phyloP scores from a whole-genome alignment of 169 alveolate species.

The Cryptosporidium meleagridis region DNA sequence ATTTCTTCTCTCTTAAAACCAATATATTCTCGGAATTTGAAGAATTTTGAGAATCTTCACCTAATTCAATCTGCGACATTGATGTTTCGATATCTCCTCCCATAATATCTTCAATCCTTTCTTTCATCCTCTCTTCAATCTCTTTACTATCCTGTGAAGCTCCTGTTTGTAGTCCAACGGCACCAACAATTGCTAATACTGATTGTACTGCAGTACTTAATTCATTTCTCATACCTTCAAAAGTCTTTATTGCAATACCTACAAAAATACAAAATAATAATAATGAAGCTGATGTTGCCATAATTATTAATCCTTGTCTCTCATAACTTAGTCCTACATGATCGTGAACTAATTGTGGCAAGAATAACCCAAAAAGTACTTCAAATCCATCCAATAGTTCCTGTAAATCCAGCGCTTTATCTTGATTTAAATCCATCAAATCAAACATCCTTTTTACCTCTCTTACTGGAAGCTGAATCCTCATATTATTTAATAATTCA shows the following conservation, averaged over 20 bases:
- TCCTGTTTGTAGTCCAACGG: conserved; percentile 80
- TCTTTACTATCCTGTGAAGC: conserved; percentile 78
- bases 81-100: conserved; percentile 78
- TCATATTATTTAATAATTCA: conserved; percentile 79
- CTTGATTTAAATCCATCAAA: conserved; percentile 80
- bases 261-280: conserved; percentile 77
- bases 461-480: conserved; percentile 78
- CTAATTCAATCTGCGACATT: conserved; percentile 73
- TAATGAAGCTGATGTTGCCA: conserved; percentile 72
- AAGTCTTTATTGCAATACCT: conserved; percentile 79
- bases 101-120: conserved; percentile 79
- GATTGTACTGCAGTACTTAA: conserved; percentile 81
- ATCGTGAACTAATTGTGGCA: conserved; percentile 76
- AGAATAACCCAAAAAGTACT: conserved; percentile 76
- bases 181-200: conserved; percentile 80
- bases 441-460: conserved; percentile 80
- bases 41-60: conserved; percentile 40
- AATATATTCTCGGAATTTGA: conserved; percentile 1
- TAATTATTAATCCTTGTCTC: conserved; percentile 66
- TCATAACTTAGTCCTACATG: conserved; percentile 79
- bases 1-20: conserved; percentile 29
- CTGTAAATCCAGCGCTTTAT: conserved; percentile 73
- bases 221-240: conserved; percentile 80
- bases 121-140: conserved; percentile 77
- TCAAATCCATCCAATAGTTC: conserved; percentile 80